Percentiles rank a stretch among this genome's conserved stretches.
Conservation (phyloP, 2,329 filamentous ascomycete genomes). For the Hymenoscyphus infarciens region DNA sequence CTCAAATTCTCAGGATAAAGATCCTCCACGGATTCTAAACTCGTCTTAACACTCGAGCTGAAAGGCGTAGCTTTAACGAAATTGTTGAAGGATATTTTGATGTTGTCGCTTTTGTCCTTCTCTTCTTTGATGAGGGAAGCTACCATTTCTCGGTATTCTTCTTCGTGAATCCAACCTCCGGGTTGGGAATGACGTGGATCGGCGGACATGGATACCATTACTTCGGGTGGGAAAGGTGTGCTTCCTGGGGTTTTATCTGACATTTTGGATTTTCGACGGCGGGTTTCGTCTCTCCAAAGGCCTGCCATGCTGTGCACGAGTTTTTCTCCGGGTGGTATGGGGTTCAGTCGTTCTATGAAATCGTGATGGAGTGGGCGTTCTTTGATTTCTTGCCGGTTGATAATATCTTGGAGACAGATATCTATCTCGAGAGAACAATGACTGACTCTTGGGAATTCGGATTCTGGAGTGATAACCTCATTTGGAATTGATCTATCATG, state of each 20-base stretch:
- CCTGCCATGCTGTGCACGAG: conserved; percentile 92
- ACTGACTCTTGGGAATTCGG: conserved; percentile 69
- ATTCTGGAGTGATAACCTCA: conserved; percentile 57
- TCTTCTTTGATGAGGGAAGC: conserved; percentile 63
- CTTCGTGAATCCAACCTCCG: conserved; percentile 91
- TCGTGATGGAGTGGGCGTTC: conserved; percentile 81
- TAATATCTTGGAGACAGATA: conserved; percentile 80
- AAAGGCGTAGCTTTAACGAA: conserved; percentile 57
- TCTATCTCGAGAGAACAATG: conserved; percentile 90
- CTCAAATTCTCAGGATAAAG: conserved; percentile 68
- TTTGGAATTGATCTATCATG: conserved; percentile 68
- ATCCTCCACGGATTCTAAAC: conserved; percentile 80
- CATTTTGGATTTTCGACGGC: conserved; percentile 70
- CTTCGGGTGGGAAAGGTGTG: conserved; percentile 77
- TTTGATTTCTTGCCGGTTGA: conserved; percentile 73
- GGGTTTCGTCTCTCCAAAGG: conserved; percentile 86
- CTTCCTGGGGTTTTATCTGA: conserved; percentile 59
- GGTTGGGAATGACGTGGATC: conserved; percentile 67
- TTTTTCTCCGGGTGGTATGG: conserved; percentile 66
- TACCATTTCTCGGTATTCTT: conserved; percentile 70
- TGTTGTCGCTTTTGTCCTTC: conserved; percentile 43
- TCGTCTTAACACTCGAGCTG: conserved; percentile 65
- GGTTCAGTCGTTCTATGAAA: conserved; percentile 69
- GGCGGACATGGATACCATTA: conserved; percentile 83
- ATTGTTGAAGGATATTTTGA: conserved; percentile 55